Evolutionary conservation across 2,329 filamentous ascomycete species (phyloP).

Genomic region (Calycina marina): DNA sequence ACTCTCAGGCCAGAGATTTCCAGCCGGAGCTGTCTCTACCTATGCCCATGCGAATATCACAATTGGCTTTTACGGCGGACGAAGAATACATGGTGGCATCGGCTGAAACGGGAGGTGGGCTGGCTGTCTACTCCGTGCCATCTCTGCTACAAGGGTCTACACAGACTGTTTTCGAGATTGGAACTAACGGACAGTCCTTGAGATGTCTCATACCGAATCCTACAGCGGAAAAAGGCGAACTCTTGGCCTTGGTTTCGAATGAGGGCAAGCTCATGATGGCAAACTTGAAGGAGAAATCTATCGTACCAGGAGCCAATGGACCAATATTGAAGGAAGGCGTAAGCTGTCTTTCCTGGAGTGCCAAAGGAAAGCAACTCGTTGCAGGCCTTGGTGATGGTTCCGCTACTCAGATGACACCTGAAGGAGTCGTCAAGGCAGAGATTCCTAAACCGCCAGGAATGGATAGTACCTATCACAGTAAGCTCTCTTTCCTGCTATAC

Average conservation of each 20-base stretch:
- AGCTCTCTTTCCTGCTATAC: constrained; percentile 20
- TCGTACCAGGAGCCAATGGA: constrained; percentile 45
- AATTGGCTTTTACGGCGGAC: constrained; percentile 82
- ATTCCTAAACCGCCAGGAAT: constrained; percentile 65
- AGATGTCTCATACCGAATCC: constrained; percentile 72
- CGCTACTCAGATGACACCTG: constrained; percentile 68
- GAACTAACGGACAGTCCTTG: constrained; percentile 60
- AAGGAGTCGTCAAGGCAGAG: constrained; percentile 60
- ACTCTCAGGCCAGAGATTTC: constrained; percentile 50
- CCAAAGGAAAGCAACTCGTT: constrained; percentile 80
- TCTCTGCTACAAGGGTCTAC: constrained; percentile 50
- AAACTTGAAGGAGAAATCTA: constrained; percentile 53
- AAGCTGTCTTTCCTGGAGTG: constrained; percentile 81
- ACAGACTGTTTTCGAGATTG: constrained; percentile 57
- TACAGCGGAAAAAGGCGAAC: constrained; percentile 51
- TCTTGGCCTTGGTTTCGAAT: constrained; percentile 67
- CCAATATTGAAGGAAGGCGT: constrained; percentile 58
- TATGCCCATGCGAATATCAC: constrained; percentile 64
- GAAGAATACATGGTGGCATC: constrained; percentile 74
- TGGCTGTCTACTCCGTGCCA: constrained; percentile 70
- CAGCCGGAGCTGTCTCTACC: constrained; percentile 58
- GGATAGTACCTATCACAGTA: constrained; percentile 50
- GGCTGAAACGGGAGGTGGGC: constrained; percentile 64
- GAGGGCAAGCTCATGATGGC: constrained; percentile 74
- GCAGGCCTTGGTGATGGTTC: constrained; percentile 73